Base-by-base conservation (phyloP, 306 rosid genomes). In the Rosa lucieae region DNA sequence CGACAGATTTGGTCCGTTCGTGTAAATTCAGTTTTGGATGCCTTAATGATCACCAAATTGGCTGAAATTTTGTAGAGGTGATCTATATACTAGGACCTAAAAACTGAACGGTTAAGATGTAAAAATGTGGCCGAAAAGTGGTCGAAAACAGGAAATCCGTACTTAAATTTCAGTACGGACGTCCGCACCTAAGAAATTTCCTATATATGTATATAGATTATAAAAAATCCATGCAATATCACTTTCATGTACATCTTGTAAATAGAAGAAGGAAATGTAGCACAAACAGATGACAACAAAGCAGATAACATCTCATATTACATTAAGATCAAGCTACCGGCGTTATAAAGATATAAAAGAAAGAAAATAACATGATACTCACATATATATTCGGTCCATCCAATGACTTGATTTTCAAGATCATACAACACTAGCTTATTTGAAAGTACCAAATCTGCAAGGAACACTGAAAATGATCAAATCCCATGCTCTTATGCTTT, bases 301-400 rank as follows among this genome's bases (percentile, higher is more conserved):
- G 49, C 21, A 23, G 72, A 49, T 44, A 29, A 14, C 8, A 74
- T 32, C 20, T 35, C 73, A 10, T 46, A 10, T 35, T 59, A 52
- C 53, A 32, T 39, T 42, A 48, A 51, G 32, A 58, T 58, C 11
- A 42, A 70, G 21, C 61, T 78, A 67, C 37, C 32, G 5, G 29
- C 1, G 29, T 55, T 51, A 14, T 53, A 62, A 49, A 62, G 42
- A 26, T 26, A 10, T 4, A 35, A 6, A 7, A 62, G 20, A 62
- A 66, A 4, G 43, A 75, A 67, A 53, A 66, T 53, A 77, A 79
- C 62, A 62, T 26, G 40, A 76, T 62, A 88, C 98, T 92, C 85
- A 94, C 98, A 94, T 73, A 92, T 94, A 85, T 92, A 94, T 62
- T 94, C 97, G 0, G 97, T 92, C 98, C 98, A 92, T 69, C 98